phyloP scores from a whole-genome alignment of 768 basidiomycete species.

The Melanogaster broomeanus region DNA sequence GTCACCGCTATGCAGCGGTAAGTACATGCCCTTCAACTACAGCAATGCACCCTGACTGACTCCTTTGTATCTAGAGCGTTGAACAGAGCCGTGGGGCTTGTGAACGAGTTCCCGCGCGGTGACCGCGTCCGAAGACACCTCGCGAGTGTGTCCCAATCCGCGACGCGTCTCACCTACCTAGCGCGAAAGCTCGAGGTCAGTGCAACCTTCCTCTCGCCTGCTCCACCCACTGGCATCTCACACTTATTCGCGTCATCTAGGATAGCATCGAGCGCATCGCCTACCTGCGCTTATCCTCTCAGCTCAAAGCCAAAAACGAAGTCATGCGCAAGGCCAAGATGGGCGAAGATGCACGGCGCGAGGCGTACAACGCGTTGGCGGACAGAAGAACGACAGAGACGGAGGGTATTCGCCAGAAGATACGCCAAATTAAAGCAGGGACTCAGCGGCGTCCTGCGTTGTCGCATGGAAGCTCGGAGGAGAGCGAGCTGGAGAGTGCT shows the following conservation, averaged over 20 bases:
- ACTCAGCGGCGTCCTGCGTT: not conserved
- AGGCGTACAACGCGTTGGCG: not conserved
- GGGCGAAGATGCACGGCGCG: not conserved
- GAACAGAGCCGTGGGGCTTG: not conserved
- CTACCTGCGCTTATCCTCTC: not conserved
- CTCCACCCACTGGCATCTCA: not conserved
- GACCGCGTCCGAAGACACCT: not conserved
- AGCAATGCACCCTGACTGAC: not conserved
- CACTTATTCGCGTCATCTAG: not conserved
- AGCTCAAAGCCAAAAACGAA: not conserved
- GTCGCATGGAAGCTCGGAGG: not conserved
- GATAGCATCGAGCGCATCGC: not conserved
- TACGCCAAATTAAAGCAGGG: not conserved
- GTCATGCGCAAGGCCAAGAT: not conserved
- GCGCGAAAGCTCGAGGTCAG: not conserved
- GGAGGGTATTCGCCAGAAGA: not conserved
- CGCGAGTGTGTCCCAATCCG: not conserved
- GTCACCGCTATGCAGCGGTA: not conserved
- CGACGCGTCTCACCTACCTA: not conserved
- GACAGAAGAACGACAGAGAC: not conserved
- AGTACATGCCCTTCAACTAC: not conserved
- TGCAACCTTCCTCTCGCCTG: too few relatives aligned
- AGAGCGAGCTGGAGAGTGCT: not conserved
- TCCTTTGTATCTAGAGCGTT: not conserved
- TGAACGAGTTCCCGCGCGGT: not conserved